These are phyloP conservation scores for Camelina laxa DNA, from an alignment of 345 rosid genomes.

Conservation along the genomic window DNA sequence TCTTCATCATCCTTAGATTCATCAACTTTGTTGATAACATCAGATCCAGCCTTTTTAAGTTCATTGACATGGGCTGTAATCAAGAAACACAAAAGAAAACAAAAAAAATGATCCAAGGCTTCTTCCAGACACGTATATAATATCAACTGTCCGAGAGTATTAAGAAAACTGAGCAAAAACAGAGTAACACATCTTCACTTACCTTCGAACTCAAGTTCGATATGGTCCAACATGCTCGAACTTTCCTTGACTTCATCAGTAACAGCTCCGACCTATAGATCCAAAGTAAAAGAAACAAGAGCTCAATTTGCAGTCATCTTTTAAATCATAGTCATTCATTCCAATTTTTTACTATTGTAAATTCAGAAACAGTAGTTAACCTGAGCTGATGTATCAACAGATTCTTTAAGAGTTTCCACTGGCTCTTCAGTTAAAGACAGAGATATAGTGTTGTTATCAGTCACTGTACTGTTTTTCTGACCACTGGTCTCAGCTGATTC, in stretches of 20 bases:
- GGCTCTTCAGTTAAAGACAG: slow-evolving; percentile 40
- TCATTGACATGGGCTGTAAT: slow-evolving; percentile 33
- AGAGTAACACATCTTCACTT: slow-evolving; percentile 18
- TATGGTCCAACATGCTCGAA: slow-evolving; percentile 42
- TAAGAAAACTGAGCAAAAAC: slow-evolving; percentile 20
- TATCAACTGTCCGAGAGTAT: neutral
- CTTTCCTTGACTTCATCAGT: slow-evolving; percentile 40
- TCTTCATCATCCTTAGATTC: slow-evolving; percentile 30
- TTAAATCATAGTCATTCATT: neutral
- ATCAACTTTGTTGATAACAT: slow-evolving; percentile 34
- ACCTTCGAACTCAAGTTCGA: slow-evolving; percentile 42
- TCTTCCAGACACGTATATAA: slow-evolving; percentile 10
- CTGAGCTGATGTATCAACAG: slow-evolving; percentile 35
- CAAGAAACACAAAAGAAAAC: slow-evolving; percentile 9
- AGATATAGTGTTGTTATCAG: slow-evolving; percentile 42
- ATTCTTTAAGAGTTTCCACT: slow-evolving; percentile 16
- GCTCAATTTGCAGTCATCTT: neutral
- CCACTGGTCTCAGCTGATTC: slow-evolving; percentile 37
- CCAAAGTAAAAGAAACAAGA: slow-evolving; percentile 6
- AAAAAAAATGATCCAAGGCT: slow-evolving; percentile 4
- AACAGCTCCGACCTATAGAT: slow-evolving; percentile 42
- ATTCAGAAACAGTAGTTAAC: slow-evolving; percentile 10
- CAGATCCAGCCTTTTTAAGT: slow-evolving; percentile 38
- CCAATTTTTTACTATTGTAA: neutral
- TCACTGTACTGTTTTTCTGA: slow-evolving; percentile 39